Evolutionary conservation across 139 green algal species (phyloP), one percentile per base, ranked within the genome.

Genomic region (Pedinophyceae sp.): DNA sequence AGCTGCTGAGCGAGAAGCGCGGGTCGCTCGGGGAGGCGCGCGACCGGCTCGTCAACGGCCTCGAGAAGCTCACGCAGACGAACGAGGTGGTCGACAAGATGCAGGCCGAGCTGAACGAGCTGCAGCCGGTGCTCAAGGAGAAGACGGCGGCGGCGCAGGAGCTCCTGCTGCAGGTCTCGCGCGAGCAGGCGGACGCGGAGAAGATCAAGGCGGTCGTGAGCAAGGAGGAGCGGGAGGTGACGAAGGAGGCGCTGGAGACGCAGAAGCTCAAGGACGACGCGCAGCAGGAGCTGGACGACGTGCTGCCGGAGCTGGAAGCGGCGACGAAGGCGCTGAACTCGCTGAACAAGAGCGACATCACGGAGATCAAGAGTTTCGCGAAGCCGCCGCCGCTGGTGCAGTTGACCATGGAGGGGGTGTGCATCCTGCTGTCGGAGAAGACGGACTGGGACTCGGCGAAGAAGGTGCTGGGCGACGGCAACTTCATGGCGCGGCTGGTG

Each of bases 361-460:
- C 27, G 0, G 71, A 78, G 56, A 66, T 78, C 60, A 53, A 53
- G 48, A 20, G n/a, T 3, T 53, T 53, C 48, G 20, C 20, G 23
- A 53, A 30, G 22, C 48, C 48, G 16, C 48, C 48, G n/a, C 18
- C 29, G 6, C 48, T 53, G 48, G 48, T 53, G 48, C 20, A 38
- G 48, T 23, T 53, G n/a, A 53, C 48, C 22, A 53, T 53, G 48
- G 48, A 53, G 48, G 48, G 48, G 22, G 23, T 53, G 22, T 38
- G 20, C 22, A 53, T 53, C 48, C 48, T 53, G 48, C 24, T 53
- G 23, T 5, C 6, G 5, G 48, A 30, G 48, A 85, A 85, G 66
- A 64, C 82, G 6, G 79, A 88, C 60, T 91, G 82, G 82, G 82
- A 88, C 68, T 80, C 71, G 30, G 77, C 79, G 25, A 91, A 88